Percentiles rank a stretch among this genome's conserved stretches.
phyloP scores from a whole-genome alignment of 176 grass and related monocot species.

The Canna indica region DNA sequence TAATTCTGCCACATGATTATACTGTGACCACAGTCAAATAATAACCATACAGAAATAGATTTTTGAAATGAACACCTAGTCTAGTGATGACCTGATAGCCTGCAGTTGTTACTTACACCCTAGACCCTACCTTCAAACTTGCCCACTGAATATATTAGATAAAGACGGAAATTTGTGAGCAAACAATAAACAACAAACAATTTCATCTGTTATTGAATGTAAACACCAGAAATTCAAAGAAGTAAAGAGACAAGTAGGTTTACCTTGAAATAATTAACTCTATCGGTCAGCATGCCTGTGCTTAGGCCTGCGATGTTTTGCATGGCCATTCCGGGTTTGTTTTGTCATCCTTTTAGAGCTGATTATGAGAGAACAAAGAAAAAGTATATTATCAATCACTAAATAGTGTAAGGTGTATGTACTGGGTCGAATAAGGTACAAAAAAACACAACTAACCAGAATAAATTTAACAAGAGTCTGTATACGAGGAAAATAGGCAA shows the following conservation, averaged over 20 bases:
- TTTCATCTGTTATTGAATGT: not conserved
- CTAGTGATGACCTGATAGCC: not conserved
- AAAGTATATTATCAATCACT: conserved; percentile 14
- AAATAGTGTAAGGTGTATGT: conserved; percentile 6
- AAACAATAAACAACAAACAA: not conserved
- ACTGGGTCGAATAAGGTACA: conserved; percentile 9
- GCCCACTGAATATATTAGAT: not conserved
- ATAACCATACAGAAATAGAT: not conserved
- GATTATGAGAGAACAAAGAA: conserved; percentile 20
- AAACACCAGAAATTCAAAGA: not conserved
- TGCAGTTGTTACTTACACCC: not conserved
- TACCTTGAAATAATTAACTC: conserved; percentile 2
- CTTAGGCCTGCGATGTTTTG: conserved; percentile 49
- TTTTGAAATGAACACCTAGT: not conserved
- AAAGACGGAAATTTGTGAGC: not conserved
- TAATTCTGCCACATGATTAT: not conserved
- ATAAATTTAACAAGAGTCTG: conserved; percentile 39
- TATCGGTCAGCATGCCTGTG: conserved; percentile 60
- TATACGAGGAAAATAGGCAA: conserved; percentile 53
- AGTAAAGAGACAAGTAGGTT: not conserved
- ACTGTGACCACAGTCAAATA: not conserved
- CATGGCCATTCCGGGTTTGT: conserved; percentile 29
- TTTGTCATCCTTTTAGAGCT: conserved; percentile 58
- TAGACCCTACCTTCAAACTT: not conserved
- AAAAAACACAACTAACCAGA: conserved; percentile 42